A percentile compares a stretch with the other conserved stretches of the same genome.
Conservation (phyloP, 192 early-diverging fungal species). For the Linnemannia exigua region DNA sequence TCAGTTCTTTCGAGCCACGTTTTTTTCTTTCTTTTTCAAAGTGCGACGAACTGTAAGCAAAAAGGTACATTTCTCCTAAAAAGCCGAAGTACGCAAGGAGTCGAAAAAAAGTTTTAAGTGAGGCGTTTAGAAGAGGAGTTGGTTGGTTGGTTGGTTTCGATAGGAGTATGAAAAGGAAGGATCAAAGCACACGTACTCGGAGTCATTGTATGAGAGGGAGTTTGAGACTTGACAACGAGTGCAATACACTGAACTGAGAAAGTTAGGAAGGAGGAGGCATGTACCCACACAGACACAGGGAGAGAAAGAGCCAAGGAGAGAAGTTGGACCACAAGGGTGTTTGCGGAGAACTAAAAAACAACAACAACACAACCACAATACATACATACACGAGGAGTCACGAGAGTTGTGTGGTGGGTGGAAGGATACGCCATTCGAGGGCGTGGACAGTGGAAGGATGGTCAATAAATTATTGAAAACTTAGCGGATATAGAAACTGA, state of each 20-base stretch:
- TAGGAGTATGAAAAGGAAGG: conserved; percentile 2
- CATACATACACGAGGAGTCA: background rate
- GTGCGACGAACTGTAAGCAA: background rate
- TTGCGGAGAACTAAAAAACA: conserved; percentile 4
- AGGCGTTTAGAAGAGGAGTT: background rate
- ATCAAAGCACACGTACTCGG: background rate
- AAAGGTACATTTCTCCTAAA: background rate
- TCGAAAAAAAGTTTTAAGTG: background rate
- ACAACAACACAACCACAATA: background rate
- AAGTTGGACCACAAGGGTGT: conserved; percentile 1
- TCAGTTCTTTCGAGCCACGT: background rate
- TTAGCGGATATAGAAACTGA: background rate
- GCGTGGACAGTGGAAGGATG: background rate
- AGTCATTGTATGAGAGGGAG: background rate
- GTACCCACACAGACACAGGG: background rate
- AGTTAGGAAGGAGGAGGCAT: too few relatives aligned
- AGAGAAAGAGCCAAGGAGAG: background rate
- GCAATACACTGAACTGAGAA: too few relatives aligned
- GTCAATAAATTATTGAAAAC: background rate
- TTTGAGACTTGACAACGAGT: background rate
- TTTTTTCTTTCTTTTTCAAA: background rate
- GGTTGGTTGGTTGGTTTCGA: background rate
- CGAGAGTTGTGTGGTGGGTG: background rate
- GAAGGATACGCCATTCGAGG: background rate
- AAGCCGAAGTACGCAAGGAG: background rate